Evolutionary conservation across 2,329 filamentous ascomycete species (phyloP).

Genomic region (Dothideomycetes sp.): DNA sequence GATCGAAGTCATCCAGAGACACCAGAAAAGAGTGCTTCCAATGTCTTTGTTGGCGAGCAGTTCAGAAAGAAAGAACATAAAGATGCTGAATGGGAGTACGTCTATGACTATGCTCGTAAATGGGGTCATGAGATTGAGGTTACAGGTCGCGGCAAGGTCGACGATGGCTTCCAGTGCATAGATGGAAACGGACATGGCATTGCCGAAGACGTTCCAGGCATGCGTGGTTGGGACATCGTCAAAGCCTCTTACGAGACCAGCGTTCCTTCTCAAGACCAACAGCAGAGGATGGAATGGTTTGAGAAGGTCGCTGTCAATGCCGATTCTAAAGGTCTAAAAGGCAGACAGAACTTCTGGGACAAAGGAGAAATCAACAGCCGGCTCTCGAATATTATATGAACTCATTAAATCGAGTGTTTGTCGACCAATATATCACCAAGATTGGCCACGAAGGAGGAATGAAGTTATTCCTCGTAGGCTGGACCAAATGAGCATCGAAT

Average conservation of each 20-base stretch:
- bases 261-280: conserved; percentile 20
- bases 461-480: too few relatives aligned
- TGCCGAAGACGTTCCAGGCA: conserved; percentile 26
- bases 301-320: conserved; percentile 21
- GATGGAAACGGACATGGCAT: conserved; percentile 24
- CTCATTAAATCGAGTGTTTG: too few relatives aligned
- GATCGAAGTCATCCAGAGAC: conserved; percentile 17
- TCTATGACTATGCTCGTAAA: conserved; percentile 22
- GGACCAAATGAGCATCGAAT: too few relatives aligned
- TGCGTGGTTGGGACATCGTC: conserved; percentile 24
- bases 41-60: conserved; percentile 16
- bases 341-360: conserved; percentile 20
- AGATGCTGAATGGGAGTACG: conserved; percentile 17
- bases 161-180: conserved; percentile 19
- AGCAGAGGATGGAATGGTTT: conserved; percentile 23
- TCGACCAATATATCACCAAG: too few relatives aligned
- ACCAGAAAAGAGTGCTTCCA: conserved; percentile 14
- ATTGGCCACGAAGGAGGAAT: too few relatives aligned
- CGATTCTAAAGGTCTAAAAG: conserved; percentile 20
- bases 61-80: conserved; percentile 16
- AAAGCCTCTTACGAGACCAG: conserved; percentile 24
- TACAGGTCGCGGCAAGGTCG: conserved; percentile 16
- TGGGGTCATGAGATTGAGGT: conserved; percentile 23
- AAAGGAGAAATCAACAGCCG: conserved; percentile 16
- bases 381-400: too few relatives aligned